Conservation (phyloP, 306 rosid species). For the Lablab purpureus region DNA sequence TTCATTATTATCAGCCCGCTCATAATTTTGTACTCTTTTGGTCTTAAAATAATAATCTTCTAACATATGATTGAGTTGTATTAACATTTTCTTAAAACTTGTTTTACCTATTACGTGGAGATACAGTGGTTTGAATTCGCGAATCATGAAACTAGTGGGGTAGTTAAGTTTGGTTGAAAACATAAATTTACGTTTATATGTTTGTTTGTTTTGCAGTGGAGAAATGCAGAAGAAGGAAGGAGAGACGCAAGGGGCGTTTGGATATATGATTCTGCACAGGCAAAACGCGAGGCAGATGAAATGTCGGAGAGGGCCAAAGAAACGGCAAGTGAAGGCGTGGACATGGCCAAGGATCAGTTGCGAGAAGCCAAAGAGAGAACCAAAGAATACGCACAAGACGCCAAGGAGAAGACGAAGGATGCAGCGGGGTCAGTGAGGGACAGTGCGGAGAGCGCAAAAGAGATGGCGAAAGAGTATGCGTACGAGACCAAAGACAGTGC, state of each 20-base stretch:
- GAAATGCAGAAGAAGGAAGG: constrained; percentile 47
- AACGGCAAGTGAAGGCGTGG: constrained; percentile 42
- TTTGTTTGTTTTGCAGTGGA: constrained; percentile 44
- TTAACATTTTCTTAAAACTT: not conserved
- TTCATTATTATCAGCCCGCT: not conserved
- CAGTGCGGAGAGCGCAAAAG: constrained; percentile 41
- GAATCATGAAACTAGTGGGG: not conserved
- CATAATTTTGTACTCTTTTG: not conserved
- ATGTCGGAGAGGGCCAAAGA: constrained; percentile 48
- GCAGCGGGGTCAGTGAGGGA: constrained; percentile 11
- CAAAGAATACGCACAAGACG: constrained; percentile 22
- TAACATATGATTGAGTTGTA: not conserved
- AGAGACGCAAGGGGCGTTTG: constrained; percentile 48
- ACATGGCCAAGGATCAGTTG: constrained; percentile 28
- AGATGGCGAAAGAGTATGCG: constrained; percentile 38
- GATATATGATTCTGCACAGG: constrained; percentile 22
- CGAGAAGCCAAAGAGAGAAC: constrained; percentile 28
- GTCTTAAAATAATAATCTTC: not conserved
- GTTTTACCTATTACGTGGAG: no score
- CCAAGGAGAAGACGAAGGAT: constrained; percentile 44
- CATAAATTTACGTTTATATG: no score
- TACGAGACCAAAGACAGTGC: constrained; percentile 44
- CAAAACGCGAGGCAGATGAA: constrained; percentile 44
- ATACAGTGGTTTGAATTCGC: not conserved
- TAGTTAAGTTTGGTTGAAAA: no score